Base-by-base conservation (phyloP, 2,329 filamentous ascomycete species). In the Fusarium falciforme region DNA sequence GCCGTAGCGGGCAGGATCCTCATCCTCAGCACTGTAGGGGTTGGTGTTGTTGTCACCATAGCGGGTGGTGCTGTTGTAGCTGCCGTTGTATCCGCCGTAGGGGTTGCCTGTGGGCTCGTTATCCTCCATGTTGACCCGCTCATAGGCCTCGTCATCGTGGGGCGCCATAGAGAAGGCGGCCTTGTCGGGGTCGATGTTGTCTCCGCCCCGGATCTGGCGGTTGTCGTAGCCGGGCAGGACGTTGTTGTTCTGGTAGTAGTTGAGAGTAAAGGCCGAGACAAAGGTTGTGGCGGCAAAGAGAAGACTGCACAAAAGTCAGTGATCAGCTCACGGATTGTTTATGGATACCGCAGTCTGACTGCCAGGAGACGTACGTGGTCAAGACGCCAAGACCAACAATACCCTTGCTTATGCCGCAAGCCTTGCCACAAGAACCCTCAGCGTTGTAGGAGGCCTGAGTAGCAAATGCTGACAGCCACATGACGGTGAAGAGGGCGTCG, bases 391-490 rank as follows among this genome's bases (percentile, higher is more conserved):
- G 78, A 27, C 85, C 91, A 27, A 93, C 90, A 70, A 92, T 86
- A 64, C 85, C 89, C 79, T 91, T 92, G 84, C 90, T 92, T 57
- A 89, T 80, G n/a, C 82, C 80, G 79, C 91, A 93, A 40, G 83
- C 89, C 35, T 83, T 81, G 4, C 88, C 88, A 76, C 90, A 92
- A 31, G 85, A 82, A 68, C 85, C 85, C 25, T 85, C 84, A 4
- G 86, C 85, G 82, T 93, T 92, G 82, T 89, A 93, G 10, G 89
- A 86, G 3, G 91, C 91, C 78, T 93, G 89, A 20, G 89, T 87
- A 33, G 91, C 88, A 79, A 93, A 93, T 20, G 88, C 91, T 4
- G 91, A 91, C 49, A 93, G 84, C 91, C 91, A 93, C 71, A 93
- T 82, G 73, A 93, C 80, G 77, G 84, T 83, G 78, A 87, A 91